Base-by-base conservation (phyloP, 2,329 filamentous ascomycete genomes). In the Diatrype stigma region DNA sequence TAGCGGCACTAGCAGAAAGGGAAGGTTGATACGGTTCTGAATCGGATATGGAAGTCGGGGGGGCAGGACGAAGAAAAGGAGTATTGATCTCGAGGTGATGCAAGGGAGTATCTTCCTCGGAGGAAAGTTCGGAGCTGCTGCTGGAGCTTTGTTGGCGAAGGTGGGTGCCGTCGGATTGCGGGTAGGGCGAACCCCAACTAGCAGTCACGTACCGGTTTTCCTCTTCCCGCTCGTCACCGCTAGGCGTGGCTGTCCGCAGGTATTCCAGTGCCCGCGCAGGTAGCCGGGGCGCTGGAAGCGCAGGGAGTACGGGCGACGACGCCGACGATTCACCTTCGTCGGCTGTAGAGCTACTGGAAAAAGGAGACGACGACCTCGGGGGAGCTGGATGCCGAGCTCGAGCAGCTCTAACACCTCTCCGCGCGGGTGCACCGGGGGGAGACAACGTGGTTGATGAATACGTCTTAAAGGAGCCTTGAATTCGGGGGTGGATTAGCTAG, bases 181-280 rank as follows among this genome's bases (percentile, higher is more conserved):
- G 85, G 71, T 96, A 96, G 21, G 92, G 92, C 49, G 91, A 96
- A 51, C 92, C 92, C 91, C 92, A 96, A 67, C 87, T 92, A 46
- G 90, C 87, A 45, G 90, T 94, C 54, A 78, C 77, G 67, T 80
- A 84, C 51, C 69, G 70, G 40, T 63, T 64, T 47, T 74, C 72
- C 57, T 70, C 68, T 46, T 60, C 59, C 16, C 23, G 19, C 46
- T 58, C 61, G 26, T 56, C 54, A 44, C 54, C 66, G 54, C 53
- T 55, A 40, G 59, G 60, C 7, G 76, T 73, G 42, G 81, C 68
- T 6, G 65, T 82, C 64, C 77, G 74, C 63, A 85, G 67, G 52
- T 83, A 68, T 51, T 78, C 75, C 57, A 75, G 71, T 37, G 79
- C 77, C 56, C 80, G 78, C 45, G 78, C 76, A 56, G 82, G 75